Percentiles rank a stretch among this genome's conserved stretches.
phyloP scores from a whole-genome alignment of 345 rosid genomes.

The Punica granatum region DNA sequence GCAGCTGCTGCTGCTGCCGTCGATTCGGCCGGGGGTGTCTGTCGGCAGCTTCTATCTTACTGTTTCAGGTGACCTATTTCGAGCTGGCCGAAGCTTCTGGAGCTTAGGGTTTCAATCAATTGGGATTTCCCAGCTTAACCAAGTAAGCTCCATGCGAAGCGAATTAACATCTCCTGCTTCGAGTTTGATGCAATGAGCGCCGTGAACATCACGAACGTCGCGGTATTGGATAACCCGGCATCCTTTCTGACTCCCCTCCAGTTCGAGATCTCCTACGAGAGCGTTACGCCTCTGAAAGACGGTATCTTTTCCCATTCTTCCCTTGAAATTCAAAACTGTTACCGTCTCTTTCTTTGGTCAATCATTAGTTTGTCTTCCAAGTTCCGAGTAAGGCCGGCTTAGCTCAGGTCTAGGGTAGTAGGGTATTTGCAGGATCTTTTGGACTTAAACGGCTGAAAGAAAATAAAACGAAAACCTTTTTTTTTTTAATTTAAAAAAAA shows the following conservation, averaged over 20 bases:
- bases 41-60: neutral
- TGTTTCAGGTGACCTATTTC: too few relatives aligned
- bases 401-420: neutral
- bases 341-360: neutral
- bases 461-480: too few relatives aligned
- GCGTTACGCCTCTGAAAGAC: constrained; percentile 89
- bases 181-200: constrained; percentile 57
- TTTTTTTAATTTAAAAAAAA: too few relatives aligned
- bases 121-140: neutral
- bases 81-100: constrained; percentile 12
- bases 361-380: neutral
- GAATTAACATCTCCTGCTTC: neutral
- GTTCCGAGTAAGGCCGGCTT: too few relatives aligned
- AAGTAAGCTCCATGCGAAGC: neutral
- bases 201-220: constrained; percentile 81
- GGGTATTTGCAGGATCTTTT: neutral
- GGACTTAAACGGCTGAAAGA: too few relatives aligned
- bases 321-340: too few relatives aligned
- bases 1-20: too few relatives aligned
- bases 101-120: constrained; percentile 4
- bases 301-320: constrained; percentile 31
- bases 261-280: constrained; percentile 98
- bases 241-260: constrained; percentile 79
- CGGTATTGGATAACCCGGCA: constrained; percentile 89
- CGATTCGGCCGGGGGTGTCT: neutral